These are phyloP conservation scores for Leccinellum luteum DNA, from an alignment of 768 basidiomycete species.

Conservation along the genomic window DNA sequence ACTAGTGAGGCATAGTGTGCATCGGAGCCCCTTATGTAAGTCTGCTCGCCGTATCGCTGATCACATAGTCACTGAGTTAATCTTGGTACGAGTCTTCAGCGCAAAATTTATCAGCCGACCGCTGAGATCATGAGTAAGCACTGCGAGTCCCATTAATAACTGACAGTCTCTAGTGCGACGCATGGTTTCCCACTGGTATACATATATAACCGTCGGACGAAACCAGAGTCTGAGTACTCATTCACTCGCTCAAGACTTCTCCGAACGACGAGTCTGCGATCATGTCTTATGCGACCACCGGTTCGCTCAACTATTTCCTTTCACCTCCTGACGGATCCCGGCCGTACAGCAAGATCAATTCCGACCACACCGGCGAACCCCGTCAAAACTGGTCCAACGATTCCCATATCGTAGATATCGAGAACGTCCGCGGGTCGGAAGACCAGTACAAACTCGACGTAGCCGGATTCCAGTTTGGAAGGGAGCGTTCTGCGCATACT, in stretches of 20 bases:
- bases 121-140: background rate
- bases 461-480: constrained; percentile 37
- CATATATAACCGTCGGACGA: constrained; percentile 28
- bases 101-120: background rate
- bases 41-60: background rate
- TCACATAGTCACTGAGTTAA: background rate
- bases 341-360: constrained; percentile 17
- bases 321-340: constrained; percentile 21
- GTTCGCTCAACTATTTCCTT: constrained; percentile 16
- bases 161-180: background rate
- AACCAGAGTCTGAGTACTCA: constrained; percentile 28
- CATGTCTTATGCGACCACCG: constrained; percentile 21
- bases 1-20: too few species aligned
- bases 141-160: background rate
- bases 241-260: constrained; percentile 25
- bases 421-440: constrained; percentile 37
- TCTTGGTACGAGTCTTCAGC: background rate
- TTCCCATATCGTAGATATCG: constrained; percentile 17
- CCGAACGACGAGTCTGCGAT: background rate
- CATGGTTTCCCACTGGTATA: background rate
- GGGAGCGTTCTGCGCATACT: constrained; percentile 21
- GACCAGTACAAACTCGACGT: constrained; percentile 30
- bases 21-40: too few species aligned
- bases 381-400: constrained; percentile 20
- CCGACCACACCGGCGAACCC: constrained; percentile 1